Base-by-base conservation (phyloP, 1,139 yeast species). In the Candida tetrigidarum region DNA sequence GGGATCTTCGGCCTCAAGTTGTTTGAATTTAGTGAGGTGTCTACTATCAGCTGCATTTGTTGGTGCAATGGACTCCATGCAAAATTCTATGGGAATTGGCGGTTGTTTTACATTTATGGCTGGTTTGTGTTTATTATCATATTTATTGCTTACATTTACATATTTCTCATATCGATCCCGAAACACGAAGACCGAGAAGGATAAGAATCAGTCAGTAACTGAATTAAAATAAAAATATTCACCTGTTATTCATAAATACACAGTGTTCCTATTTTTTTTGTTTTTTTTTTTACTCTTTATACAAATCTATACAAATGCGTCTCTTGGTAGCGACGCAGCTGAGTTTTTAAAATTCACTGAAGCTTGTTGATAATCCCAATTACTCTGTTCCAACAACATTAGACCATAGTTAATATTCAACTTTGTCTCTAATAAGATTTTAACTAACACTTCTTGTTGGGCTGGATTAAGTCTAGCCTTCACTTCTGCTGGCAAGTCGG, bases 371-470 rank as follows among this genome's bases (percentile, higher is more conserved):
- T 81, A 84, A 64, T 89, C 86, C 92, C 96, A 92, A 45, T 81
- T 77, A 57, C 96, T 90, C 63, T 91, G 97, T 59, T 91, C 92
- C 44, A 93, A 86, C 42, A 95, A 77, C 90, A 92, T 82, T 28
- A 84, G 68, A 1, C 95, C 89, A 62, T 84, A 93, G 56, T 87
- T 87, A 20, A 88, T 73, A 54, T 81, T 91, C 52, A 93, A 70
- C 45, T 84, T 81, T 0, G 98, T 93, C 53, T 87, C 91, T 39
- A 78, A 64, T 64, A 86, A 79, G 22, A 93, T 69, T 55, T 79
- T 83, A 20, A 80, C 77, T 19, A 89, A 74, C 8, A 89, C 66
- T 50, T 84, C 86, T 52, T 85, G 83, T 60, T 90, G 96, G 1
- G 67, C 63, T 40, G 42, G 48, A 35, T 64, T 73, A 42, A 87